A percentile compares a stretch with the other conserved stretches of the same genome.
Conservation (phyloP, 2,329 filamentous ascomycete genomes). For the Phaeoacremonium minimum region DNA sequence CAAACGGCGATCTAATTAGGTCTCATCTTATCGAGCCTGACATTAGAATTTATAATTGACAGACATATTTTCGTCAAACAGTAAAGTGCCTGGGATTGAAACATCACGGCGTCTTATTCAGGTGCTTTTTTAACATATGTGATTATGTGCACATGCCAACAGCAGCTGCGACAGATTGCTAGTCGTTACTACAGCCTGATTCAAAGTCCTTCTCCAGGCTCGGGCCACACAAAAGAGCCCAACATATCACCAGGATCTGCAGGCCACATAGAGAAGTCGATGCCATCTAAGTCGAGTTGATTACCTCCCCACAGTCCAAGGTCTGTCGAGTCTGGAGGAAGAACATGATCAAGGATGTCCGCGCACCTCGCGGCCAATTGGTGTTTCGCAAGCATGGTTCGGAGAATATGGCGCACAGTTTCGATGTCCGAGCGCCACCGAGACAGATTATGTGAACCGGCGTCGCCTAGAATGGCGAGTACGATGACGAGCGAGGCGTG, state of each 20-base stretch:
- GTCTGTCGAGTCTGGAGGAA: constrained; percentile 9
- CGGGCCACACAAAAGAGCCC: constrained; percentile 16
- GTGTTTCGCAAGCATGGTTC: constrained; percentile 15
- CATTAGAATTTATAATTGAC: constrained; percentile 17
- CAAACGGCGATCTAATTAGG: constrained; percentile 20
- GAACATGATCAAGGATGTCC: constrained; percentile 19
- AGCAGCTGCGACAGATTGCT: too few relatives aligned
- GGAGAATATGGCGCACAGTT: constrained; percentile 17
- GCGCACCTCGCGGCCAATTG: constrained; percentile 20
- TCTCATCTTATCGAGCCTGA: constrained; percentile 16
- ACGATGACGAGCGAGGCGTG: constrained; percentile 23
- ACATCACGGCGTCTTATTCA: too few relatives aligned
- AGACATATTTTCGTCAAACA: neutral
- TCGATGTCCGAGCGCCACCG: constrained; percentile 21
- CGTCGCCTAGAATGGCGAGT: constrained; percentile 20
- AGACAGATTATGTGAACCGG: constrained; percentile 16
- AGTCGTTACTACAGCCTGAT: too few relatives aligned
- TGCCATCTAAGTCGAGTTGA: constrained; percentile 14
- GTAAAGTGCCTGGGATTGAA: too few relatives aligned
- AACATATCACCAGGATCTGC: constrained; percentile 13
- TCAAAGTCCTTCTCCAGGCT: constrained; percentile 8
- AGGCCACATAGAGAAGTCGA: constrained; percentile 19
- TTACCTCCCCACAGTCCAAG: constrained; percentile 7
- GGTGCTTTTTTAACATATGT: too few relatives aligned
- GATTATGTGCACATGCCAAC: too few relatives aligned